A percentile compares a stretch with the other conserved stretches of the same genome.
phyloP scores from a whole-genome alignment of 495 filamentous ascomycete genomes.

The Aspergillus sparsus region DNA sequence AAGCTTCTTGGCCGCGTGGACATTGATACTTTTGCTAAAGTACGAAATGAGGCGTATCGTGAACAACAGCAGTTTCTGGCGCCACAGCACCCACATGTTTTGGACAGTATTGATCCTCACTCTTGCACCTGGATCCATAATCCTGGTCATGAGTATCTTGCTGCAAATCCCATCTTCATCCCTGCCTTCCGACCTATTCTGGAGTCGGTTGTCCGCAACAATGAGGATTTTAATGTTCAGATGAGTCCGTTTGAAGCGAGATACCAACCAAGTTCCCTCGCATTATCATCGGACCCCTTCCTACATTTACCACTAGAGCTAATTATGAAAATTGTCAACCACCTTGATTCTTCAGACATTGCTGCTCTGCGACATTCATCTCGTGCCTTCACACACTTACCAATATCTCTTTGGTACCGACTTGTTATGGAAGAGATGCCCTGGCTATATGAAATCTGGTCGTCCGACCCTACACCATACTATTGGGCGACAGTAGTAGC shows the following conservation, averaged over 20 bases:
- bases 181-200: constrained; percentile 21
- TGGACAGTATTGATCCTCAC: no score
- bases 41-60: constrained; percentile 26
- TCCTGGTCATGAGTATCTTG: constrained; percentile 32
- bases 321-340: constrained; percentile 17
- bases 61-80: constrained; percentile 1
- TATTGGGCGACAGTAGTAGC: not conserved
- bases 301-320: constrained; percentile 29
- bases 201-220: constrained; percentile 5
- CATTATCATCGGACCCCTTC: constrained; percentile 21
- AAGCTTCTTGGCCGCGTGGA: constrained; percentile 22
- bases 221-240: not conserved
- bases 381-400: constrained; percentile 28
- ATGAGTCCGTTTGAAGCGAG: not conserved
- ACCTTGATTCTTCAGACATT: constrained; percentile 27
- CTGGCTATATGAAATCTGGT: constrained; percentile 35
- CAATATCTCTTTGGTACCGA: constrained; percentile 27
- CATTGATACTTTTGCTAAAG: constrained; percentile 20
- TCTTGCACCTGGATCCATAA: constrained; percentile 15
- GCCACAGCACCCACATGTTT: constrained; percentile 21
- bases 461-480: not conserved
- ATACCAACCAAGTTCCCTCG: not conserved
- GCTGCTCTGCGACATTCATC: constrained; percentile 24
- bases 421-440: constrained; percentile 35
- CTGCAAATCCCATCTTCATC: constrained; percentile 32